Evolutionary conservation across 2,329 filamentous ascomycete species (phyloP), one percentile per base, ranked within the genome.

Genomic region (Xylariaceae sp.): DNA sequence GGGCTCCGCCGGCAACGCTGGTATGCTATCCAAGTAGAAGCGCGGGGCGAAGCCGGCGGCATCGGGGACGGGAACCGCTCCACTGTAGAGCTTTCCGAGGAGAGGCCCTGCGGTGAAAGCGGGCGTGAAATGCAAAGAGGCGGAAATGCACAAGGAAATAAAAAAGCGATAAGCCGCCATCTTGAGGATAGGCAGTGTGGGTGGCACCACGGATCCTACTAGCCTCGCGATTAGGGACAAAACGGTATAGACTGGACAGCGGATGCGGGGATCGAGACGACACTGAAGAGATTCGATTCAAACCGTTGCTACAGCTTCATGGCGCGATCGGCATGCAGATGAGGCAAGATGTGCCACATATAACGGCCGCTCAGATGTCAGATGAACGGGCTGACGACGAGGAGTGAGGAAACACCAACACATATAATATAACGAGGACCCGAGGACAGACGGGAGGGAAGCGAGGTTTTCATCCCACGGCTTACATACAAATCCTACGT

Each of bases 41-140:
- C 67, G 68, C 61, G 68, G 64, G 50, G 62, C 64, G 51, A 68
- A 41, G 51, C 64, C 66, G 37, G 15, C 59, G n/a, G 44, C 51
- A 4, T n/a, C 10, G 61, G 47, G 4, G 37, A 55, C 57, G 47
- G 65, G 54, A 17, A 65, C 13, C 9, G 57, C 62, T 17, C 48
- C 65, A 63, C 65, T 30, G 34, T 62, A 35, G 37, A 66, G 23
- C 0, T 30, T 58, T 35, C 58, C 62, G 47, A 65, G 50, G 47
- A 55, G 57, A 39, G 58, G 56, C 7, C 50, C 49, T 6, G 60
- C 57, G 53, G 37, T 30, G 50, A 63, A 53, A 44, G 34, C 53
- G 35, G 59, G 52, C 17, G 51, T 41, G n/a, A 55, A 47, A 45
- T 48, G 56, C 10, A 41, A 8, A 5, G 30, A 10, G 58, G 59